Base-by-base conservation (phyloP, 805 yeast species). In the Cyberlindnera petersonii region DNA sequence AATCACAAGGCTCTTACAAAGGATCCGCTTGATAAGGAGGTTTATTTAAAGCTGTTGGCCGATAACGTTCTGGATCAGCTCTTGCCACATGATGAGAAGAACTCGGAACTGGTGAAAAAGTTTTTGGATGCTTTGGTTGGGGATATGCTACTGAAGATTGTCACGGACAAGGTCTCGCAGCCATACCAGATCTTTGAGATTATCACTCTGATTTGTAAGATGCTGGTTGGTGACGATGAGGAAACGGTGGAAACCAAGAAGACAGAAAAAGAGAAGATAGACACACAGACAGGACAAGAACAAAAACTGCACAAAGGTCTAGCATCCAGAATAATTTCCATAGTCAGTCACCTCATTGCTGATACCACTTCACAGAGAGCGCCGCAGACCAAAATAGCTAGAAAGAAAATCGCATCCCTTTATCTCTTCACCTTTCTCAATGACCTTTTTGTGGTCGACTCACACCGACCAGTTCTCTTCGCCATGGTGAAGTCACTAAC, bases 181-280 rank as follows among this genome's bases (percentile, higher is more conserved):
- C 75, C 75, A n/a, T 75, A 72, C 58, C 66, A 71, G 54, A 46
- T 75, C 2, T 71, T 77, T 64, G 74, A 68, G 22, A 54, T 75
- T 4, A 44, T 48, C 13, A 43, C 52, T 2, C 14, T 44, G 21
- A 33, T 47, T 3, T 56, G 58, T 26, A 37, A 42, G n/a, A 9
- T 40, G 9, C 3, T 47, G 6, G 8, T 44, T 8, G 36, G 29
- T 6, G 43, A 39, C 7, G 39, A 27, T 6, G 28, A 18, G 5
- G 24, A 31, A 21, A 27, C 24, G 13, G 14, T 14, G 15, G n/a
- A 7, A n/a, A 5, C 20, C 17, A 26, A 20, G 30, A 17, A 7
- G 22, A 19, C 16, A 10, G 4, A 26, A 10, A 29, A 30, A 32
- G 14, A 21, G 32, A 9, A 5, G 32, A 26, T 11, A 31, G 13